phyloP scores from a whole-genome alignment of 2,329 filamentous ascomycete genomes.

The Ceratocystis variospora region DNA sequence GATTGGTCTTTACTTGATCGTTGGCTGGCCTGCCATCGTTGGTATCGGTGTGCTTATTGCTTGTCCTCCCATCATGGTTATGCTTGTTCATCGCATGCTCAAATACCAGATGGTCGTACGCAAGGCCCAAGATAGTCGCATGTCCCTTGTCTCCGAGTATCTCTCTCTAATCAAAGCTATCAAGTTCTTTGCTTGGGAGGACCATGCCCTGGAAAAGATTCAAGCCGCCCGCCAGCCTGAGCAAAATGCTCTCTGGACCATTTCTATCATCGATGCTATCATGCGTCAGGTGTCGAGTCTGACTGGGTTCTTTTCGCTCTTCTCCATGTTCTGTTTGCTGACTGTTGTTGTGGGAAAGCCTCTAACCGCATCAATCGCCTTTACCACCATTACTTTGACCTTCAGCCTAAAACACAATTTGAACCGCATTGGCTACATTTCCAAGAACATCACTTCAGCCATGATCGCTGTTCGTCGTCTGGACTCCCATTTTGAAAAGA shows the following conservation, averaged over 20 bases:
- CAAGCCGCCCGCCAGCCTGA: slow-evolving; percentile 36
- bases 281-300: slow-evolving; percentile 38
- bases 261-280: slow-evolving; percentile 34
- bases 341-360: slow-evolving; percentile 34
- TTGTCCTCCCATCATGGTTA: slow-evolving; percentile 36
- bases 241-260: slow-evolving; percentile 40
- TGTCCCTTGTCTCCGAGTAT: slow-evolving; percentile 45
- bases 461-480: slow-evolving; percentile 37
- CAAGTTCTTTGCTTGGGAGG: slow-evolving; percentile 50
- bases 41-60: slow-evolving; percentile 36
- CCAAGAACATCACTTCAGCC: slow-evolving; percentile 31
- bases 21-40: slow-evolving; percentile 42
- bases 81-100: slow-evolving; percentile 37
- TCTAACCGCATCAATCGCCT: slow-evolving; percentile 43
- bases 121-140: slow-evolving; percentile 41
- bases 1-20: slow-evolving; percentile 39
- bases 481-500: slow-evolving; percentile 41
- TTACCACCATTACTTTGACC: slow-evolving; percentile 42
- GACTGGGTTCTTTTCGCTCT: slow-evolving; percentile 38
- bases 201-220: slow-evolving; percentile 38
- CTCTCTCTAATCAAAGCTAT: slow-evolving; percentile 43
- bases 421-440: slow-evolving; percentile 20
- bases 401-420: slow-evolving; percentile 40
- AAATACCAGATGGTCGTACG: slow-evolving; percentile 38
- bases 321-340: slow-evolving; percentile 42